Conservation (phyloP, 306 rosid species). For the Bauhinia variegata region DNA sequence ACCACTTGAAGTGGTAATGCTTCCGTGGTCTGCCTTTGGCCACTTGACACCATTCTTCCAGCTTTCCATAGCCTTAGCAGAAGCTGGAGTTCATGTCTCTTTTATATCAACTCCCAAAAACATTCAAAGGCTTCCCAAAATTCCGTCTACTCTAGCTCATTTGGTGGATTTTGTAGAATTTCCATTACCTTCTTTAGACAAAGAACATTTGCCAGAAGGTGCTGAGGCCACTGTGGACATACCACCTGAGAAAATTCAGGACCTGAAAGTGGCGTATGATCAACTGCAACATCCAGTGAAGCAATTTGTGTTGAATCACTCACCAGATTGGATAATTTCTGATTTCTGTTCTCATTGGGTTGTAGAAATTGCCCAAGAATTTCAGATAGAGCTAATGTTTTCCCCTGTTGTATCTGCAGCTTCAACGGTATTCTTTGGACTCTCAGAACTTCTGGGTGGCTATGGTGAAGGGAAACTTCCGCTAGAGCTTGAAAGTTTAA, state of each 20-base stretch:
- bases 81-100: conserved; percentile 35
- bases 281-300: conserved; percentile 5
- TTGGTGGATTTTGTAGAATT: conserved; percentile 5
- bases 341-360: conserved; percentile 27
- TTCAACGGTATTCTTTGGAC: not conserved
- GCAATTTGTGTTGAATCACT: not conserved
- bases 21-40: conserved; percentile 48
- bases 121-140: conserved; percentile 39
- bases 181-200: conserved; percentile 31
- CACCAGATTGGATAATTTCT: conserved; percentile 39
- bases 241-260: conserved; percentile 24
- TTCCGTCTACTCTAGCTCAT: conserved; percentile 32
- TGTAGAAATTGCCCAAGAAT: conserved; percentile 20
- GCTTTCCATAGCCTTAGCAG: conserved; percentile 44
- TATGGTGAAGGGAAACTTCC: not conserved
- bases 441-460: not conserved
- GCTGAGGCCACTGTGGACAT: conserved; percentile 40
- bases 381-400: not conserved
- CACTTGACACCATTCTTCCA: conserved; percentile 40
- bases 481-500: conserved; percentile 16
- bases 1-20: too few species aligned
- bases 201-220: conserved; percentile 28
- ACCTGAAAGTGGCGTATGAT: conserved; percentile 30
- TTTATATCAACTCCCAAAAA: conserved; percentile 40
- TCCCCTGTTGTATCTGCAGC: conserved; percentile 22